These are phyloP conservation scores for Populus hybrid DNA, from an alignment of 441 rosid genomes.

Conservation along the genomic window DNA sequence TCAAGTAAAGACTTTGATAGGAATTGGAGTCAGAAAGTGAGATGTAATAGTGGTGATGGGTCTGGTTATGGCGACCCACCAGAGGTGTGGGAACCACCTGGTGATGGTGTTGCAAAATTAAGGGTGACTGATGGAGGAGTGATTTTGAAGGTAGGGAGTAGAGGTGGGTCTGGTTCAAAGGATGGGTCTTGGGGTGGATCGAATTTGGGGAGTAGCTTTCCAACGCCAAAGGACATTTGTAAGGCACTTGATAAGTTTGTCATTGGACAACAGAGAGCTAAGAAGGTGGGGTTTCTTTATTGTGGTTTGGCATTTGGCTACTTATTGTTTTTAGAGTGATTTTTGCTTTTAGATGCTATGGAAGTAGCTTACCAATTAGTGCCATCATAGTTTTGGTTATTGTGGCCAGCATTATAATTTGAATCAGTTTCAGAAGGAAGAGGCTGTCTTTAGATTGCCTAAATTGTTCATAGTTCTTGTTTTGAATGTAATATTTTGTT, in stretches of 20 bases:
- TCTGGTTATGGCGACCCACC: slow-evolving; percentile 87
- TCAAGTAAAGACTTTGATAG: slow-evolving; percentile 27
- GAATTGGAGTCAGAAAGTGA: slow-evolving; percentile 24
- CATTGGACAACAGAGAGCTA: slow-evolving; percentile 89
- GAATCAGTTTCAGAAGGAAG: neutral
- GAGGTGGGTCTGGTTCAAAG: slow-evolving; percentile 47
- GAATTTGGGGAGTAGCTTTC: slow-evolving; percentile 75
- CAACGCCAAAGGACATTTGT: slow-evolving; percentile 94
- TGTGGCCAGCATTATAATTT: neutral
- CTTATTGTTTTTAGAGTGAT: neutral
- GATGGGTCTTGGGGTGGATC: slow-evolving; percentile 91
- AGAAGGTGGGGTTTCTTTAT: slow-evolving; percentile 53
- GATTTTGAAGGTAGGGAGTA: slow-evolving; percentile 25
- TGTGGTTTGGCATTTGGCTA: neutral
- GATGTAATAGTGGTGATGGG: slow-evolving; percentile 19
- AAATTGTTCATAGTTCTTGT: neutral
- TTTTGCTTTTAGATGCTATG: slow-evolving; percentile 1
- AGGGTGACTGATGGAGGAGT: slow-evolving; percentile 31
- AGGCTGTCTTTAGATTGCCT: neutral
- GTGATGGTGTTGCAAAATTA: slow-evolving; percentile 64
- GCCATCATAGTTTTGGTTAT: slow-evolving; percentile 6
- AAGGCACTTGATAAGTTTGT: slow-evolving; percentile 88
- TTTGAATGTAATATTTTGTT: neutral
- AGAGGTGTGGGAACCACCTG: slow-evolving; percentile 98
- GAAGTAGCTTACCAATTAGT: neutral